These are phyloP conservation scores for Cudoniella acicularis DNA, from an alignment of 495 filamentous ascomycete species.

Conservation along the genomic window DNA sequence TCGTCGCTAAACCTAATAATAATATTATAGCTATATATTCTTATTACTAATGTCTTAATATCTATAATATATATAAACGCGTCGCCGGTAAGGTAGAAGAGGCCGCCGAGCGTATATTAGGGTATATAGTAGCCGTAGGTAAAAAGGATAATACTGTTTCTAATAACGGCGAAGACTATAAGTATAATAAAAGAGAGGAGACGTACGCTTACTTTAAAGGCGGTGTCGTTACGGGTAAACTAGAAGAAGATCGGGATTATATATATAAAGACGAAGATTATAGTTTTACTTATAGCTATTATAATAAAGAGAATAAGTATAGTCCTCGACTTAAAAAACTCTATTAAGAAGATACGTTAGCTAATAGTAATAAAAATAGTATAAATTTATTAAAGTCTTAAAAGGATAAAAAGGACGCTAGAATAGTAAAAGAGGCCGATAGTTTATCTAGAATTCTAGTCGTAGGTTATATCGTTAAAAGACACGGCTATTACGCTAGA, in stretches of 20 bases:
- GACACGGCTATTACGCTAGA: too few relatives aligned
- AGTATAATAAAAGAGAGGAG: too few relatives aligned
- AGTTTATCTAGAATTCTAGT: too few relatives aligned
- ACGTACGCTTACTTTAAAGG: constrained; percentile 46
- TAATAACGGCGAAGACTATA: constrained; percentile 40
- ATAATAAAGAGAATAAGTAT: too few relatives aligned
- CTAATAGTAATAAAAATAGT: constrained; percentile 42
- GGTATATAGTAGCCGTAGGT: constrained; percentile 53
- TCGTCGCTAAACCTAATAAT: constrained; percentile 54
- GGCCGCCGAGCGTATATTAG: constrained; percentile 50
- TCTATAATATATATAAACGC: constrained; percentile 48
- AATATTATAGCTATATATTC: constrained; percentile 53
- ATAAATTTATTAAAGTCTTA: too few relatives aligned
- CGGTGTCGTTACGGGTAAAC: constrained; percentile 47
- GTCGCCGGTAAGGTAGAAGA: constrained; percentile 45
- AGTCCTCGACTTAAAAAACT: constrained; percentile 42
- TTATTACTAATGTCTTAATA: constrained; percentile 27
- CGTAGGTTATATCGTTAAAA: too few relatives aligned
- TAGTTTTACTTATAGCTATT: too few relatives aligned
- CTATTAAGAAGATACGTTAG: constrained; percentile 50
- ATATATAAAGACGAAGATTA: constrained; percentile 34
- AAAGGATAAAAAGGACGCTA: too few relatives aligned
- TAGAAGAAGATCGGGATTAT: constrained; percentile 58
- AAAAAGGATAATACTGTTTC: constrained; percentile 48
- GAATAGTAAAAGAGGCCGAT: too few relatives aligned